phyloP scores from a whole-genome alignment of 768 basidiomycete species.

The Lactarius psammicola region DNA sequence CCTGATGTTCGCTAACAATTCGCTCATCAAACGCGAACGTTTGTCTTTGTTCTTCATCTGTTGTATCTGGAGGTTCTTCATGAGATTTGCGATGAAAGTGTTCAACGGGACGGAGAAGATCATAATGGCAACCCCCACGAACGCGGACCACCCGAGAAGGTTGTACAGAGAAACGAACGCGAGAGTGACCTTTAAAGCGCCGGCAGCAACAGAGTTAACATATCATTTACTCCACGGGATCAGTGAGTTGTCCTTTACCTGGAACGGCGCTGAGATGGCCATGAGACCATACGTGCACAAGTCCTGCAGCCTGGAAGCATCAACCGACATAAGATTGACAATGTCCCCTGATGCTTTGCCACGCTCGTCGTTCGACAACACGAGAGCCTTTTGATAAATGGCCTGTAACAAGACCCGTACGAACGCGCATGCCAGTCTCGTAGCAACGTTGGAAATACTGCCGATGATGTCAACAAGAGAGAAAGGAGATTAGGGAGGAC shows the following conservation, averaged over 20 bases:
- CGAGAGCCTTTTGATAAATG: constrained; percentile 84
- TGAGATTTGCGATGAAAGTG: constrained; percentile 62
- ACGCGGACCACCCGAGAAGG: constrained; percentile 88
- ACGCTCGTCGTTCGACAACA: constrained; percentile 83
- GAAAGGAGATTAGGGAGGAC: too few relatives aligned
- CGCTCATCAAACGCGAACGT: constrained; percentile 85
- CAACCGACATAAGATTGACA: constrained; percentile 91
- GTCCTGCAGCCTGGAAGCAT: constrained; percentile 75
- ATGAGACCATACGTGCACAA: constrained; percentile 83
- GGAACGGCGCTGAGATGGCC: constrained; percentile 80
- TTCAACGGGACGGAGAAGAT: constrained; percentile 76
- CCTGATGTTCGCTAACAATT: constrained; percentile 89
- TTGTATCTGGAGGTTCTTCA: constrained; percentile 75
- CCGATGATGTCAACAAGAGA: constrained; percentile 3
- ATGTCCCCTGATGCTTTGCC: constrained; percentile 85
- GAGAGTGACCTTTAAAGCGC: constrained; percentile 58
- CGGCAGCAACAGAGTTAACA: not conserved
- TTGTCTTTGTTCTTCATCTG: constrained; percentile 95
- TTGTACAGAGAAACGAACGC: constrained; percentile 90
- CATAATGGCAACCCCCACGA: constrained; percentile 89
- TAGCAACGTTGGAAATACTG: constrained; percentile 85
- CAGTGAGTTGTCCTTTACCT: constrained; percentile 43
- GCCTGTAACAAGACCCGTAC: constrained; percentile 82
- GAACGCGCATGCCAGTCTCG: constrained; percentile 90
- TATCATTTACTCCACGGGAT: not conserved